Evolutionary conservation across 2,329 filamentous ascomycete species (phyloP).

Genomic region (Fusarium neocosmosporiellum): DNA sequence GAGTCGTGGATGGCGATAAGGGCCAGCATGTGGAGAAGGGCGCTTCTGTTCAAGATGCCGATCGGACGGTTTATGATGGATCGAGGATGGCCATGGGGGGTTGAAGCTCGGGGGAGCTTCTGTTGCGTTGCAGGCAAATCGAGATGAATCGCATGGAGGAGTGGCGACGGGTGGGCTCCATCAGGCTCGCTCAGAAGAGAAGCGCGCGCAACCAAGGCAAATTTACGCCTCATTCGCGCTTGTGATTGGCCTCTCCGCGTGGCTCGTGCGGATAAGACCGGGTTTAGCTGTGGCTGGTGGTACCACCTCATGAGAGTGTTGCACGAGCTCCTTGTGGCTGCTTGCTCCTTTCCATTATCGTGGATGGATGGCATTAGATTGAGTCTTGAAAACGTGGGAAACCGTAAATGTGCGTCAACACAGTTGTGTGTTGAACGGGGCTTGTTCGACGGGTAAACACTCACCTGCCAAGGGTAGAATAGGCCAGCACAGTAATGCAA

Average conservation of each 20-base stretch:
- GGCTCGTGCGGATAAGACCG: constrained; percentile 21
- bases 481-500: not conserved
- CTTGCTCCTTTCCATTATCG: not conserved
- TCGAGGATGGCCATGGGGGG: constrained; percentile 40
- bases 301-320: constrained; percentile 10
- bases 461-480: not conserved
- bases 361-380: not conserved
- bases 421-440: not conserved
- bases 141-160: constrained; percentile 43
- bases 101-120: constrained; percentile 40
- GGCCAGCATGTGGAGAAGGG: constrained; percentile 17
- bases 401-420: not conserved
- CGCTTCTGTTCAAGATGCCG: constrained; percentile 28
- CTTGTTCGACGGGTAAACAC: not conserved
- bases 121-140: constrained; percentile 37
- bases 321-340: not conserved
- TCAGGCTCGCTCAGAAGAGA: constrained; percentile 28
- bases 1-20: constrained; percentile 5
- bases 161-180: constrained; percentile 31
- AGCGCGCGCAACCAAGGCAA: constrained; percentile 33
- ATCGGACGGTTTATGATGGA: constrained; percentile 32
- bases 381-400: not conserved
- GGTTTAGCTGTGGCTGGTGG: constrained; percentile 17
- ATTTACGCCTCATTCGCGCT: constrained; percentile 24
- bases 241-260: constrained; percentile 26